Percentiles rank a stretch among this genome's conserved stretches.
Evolutionary conservation across 768 basidiomycete genomes (phyloP).

Genomic region (Macrolepiota dolichaula): DNA sequence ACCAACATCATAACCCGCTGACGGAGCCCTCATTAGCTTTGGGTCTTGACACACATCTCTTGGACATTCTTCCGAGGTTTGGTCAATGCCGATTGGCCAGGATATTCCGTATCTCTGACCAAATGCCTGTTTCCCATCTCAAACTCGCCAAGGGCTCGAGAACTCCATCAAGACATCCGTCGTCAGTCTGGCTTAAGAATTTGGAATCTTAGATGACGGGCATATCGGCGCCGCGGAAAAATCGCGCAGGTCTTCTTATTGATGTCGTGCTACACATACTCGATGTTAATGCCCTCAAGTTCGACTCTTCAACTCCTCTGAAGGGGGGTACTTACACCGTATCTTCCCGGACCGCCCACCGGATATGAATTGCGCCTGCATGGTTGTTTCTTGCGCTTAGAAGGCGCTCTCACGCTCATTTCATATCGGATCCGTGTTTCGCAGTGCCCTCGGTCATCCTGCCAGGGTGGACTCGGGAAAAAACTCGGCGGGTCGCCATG

Average conservation of each 20-base stretch:
- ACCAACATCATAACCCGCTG: neutral
- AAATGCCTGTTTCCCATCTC: neutral
- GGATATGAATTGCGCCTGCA: neutral
- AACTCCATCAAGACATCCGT: neutral
- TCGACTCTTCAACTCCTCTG: neutral
- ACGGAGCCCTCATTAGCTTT: neutral
- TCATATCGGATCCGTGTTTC: neutral
- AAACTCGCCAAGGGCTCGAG: neutral
- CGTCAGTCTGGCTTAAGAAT: neutral
- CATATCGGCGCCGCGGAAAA: conserved; percentile 11
- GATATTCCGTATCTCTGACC: neutral
- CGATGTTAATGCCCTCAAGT: neutral
- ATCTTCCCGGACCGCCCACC: neutral
- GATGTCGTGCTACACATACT: neutral
- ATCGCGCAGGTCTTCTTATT: conserved; percentile 1
- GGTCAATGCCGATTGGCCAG: neutral
- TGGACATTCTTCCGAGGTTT: conserved; percentile 9
- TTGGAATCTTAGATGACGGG: neutral
- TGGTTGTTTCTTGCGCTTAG: neutral
- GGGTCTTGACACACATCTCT: neutral
- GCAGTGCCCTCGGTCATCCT: neutral
- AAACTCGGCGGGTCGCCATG: conserved; percentile 3
- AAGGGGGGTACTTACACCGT: neutral
- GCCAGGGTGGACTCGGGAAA: conserved; percentile 4
- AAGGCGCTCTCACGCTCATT: neutral